Base-by-base conservation (phyloP, 495 filamentous ascomycete species). In the Xylaria telfairii region DNA sequence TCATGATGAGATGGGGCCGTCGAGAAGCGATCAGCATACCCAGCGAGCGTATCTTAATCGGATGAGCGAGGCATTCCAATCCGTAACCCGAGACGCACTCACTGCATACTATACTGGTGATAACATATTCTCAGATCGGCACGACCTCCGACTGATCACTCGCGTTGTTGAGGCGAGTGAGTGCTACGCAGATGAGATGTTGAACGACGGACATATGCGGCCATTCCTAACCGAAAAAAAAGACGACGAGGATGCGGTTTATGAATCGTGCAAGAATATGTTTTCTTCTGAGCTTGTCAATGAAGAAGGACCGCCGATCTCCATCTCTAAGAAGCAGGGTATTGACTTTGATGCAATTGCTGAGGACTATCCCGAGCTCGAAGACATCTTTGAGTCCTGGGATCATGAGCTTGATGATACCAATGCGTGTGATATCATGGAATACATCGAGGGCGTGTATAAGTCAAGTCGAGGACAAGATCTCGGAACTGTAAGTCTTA, bases 71-170 rank as follows among this genome's bases (percentile, higher is more conserved):
- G 59, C 61, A 5, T 89, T 88, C 59, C 82, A 88, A 41, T 51
- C 72, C 0, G 71, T 87, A 3, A 79, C 60, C 19, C 61, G 77
- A 51, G 70, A 74, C 44, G 73, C 77, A 8, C 68, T 79, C 0
- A 73, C 73, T 28, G 80, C 83, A 3, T 77, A 84, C 24, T 89
- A 90, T 54, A 80, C 77, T 1, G 69, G 71, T 0, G 60, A 83
- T 28, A 67, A 77, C 8, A 65, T 79, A 2, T 89, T 90, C 61
- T 76, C 81, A 0, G 67, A 75, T 0, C 41, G 75, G 2, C 71
- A 73, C 6, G 74, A 78, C 10, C 71, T 78, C 9, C 47, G 83
- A 47, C 74, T 90, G 0, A 82, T 84, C 41, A 87, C 89, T 8
- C 54, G 78, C 1, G 70, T 88, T 26, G 75, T 84, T 5, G 79